Percentiles rank a stretch among this genome's conserved stretches.
Evolutionary conservation across 768 basidiomycete genomes (phyloP).

Genomic region (Candolleomyces aberdarensis): DNA sequence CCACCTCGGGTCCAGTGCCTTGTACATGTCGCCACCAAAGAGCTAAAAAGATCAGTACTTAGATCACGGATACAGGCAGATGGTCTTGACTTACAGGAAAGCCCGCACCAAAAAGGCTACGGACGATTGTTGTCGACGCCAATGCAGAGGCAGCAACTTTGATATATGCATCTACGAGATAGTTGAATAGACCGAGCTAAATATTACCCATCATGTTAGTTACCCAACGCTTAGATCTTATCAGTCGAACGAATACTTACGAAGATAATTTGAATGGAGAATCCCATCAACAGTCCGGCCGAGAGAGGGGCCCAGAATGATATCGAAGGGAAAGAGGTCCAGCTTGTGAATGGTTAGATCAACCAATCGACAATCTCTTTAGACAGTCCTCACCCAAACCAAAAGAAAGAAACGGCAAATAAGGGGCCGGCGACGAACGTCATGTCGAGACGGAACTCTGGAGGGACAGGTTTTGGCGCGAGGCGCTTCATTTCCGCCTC

Average conservation of each 20-base stretch:
- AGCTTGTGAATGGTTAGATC: constrained; percentile 29
- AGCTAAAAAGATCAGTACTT: constrained; percentile 25
- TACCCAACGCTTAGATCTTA: not conserved
- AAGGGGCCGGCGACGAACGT: constrained; percentile 51
- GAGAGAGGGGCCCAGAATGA: constrained; percentile 52
- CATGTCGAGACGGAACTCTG: constrained; percentile 53
- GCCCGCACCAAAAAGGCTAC: constrained; percentile 50
- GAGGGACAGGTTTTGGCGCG: constrained; percentile 52
- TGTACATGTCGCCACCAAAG: constrained; percentile 56
- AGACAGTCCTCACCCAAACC: constrained; percentile 47
- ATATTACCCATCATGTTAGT: not conserved
- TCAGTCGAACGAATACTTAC: constrained; percentile 31
- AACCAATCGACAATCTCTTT: constrained; percentile 3
- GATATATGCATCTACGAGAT: constrained; percentile 60
- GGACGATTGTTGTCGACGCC: constrained; percentile 49
- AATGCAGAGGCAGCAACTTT: constrained; percentile 55
- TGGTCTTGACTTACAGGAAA: constrained; percentile 39
- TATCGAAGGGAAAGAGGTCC: constrained; percentile 55
- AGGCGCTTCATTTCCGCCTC: constrained; percentile 37
- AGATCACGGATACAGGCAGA: not conserved
- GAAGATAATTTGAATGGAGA: constrained; percentile 52
- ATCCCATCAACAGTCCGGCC: constrained; percentile 48
- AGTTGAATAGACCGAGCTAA: constrained; percentile 54
- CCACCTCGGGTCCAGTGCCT: constrained; percentile 48
- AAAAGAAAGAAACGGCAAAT: constrained; percentile 55